Conservation (phyloP, 2,329 filamentous ascomycete species). For the Aspergillus japonicus region DNA sequence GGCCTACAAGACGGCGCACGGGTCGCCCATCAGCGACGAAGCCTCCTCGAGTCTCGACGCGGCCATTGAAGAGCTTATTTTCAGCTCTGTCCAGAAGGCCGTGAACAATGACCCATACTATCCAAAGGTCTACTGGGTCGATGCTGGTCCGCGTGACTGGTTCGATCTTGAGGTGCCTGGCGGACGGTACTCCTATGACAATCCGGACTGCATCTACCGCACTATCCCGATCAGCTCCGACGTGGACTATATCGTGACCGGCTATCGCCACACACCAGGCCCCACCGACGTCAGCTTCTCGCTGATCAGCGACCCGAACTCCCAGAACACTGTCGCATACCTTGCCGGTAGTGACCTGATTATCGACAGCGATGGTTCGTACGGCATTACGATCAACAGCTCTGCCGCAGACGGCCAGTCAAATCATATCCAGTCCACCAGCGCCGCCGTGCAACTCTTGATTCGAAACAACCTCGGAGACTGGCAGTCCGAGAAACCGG, state of each 20-base stretch:
- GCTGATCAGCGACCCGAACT: constrained; percentile 4
- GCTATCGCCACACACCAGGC: not conserved
- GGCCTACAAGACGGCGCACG: constrained; percentile 3
- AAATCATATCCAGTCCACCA: constrained; percentile 4
- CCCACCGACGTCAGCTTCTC: constrained; percentile 1
- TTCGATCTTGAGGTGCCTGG: constrained; percentile 3
- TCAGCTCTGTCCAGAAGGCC: constrained; percentile 3
- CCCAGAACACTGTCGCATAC: not conserved
- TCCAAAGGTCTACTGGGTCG: constrained; percentile 3
- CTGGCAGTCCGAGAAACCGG: not conserved
- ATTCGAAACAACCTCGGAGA: constrained; percentile 8
- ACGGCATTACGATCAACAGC: constrained; percentile 3
- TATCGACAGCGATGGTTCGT: not conserved
- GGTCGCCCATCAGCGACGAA: constrained; percentile 3
- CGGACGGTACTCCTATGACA: constrained; percentile 2
- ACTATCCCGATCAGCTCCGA: not conserved
- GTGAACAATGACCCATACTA: constrained; percentile 3
- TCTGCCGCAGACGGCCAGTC: not conserved
- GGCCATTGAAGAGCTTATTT: constrained; percentile 2
- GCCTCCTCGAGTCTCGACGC: constrained; percentile 1
- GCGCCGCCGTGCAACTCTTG: not conserved
- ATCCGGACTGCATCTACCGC: constrained; percentile 7
- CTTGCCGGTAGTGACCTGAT: not conserved
- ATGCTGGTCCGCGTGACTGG: constrained; percentile 2
- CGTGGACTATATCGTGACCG: not conserved